phyloP scores from a whole-genome alignment of 441 rosid genomes.

The Populus hybrid region DNA sequence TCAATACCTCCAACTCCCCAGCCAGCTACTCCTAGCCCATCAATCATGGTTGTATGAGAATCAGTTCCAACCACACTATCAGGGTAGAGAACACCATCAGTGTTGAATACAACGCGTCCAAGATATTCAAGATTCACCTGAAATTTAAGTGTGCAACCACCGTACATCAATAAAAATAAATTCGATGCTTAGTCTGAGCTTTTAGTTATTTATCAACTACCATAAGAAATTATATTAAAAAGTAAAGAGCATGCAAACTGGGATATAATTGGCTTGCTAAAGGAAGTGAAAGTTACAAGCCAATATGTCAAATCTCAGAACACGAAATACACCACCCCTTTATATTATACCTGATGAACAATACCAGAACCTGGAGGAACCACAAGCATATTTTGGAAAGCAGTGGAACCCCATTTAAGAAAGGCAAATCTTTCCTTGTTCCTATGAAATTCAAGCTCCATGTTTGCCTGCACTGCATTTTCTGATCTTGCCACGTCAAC shows the following conservation, averaged over 20 bases:
- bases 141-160: slow-evolving; percentile 22
- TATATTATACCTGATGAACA: slow-evolving; percentile 80
- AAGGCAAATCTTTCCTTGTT: slow-evolving; percentile 97
- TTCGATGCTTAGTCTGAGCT: background rate
- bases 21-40: slow-evolving; percentile 98
- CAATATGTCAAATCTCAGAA: background rate
- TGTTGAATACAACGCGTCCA: slow-evolving; percentile 94
- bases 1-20: slow-evolving; percentile 99
- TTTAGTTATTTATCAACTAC: slow-evolving; percentile 1
- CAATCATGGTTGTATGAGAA: slow-evolving; percentile 99
- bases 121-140: slow-evolving; percentile 98
- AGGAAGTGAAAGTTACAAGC: background rate
- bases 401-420: slow-evolving; percentile 96
- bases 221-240: background rate
- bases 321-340: background rate
- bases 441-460: slow-evolving; percentile 94
- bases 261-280: background rate
- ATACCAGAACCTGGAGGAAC: slow-evolving; percentile 99
- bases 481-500: slow-evolving; percentile 94
- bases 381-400: slow-evolving; percentile 94
- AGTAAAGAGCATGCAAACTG: background rate
- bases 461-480: slow-evolving; percentile 92
- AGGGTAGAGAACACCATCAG: slow-evolving; percentile 71
- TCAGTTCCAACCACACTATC: slow-evolving; percentile 99
- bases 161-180: background rate